These are phyloP conservation scores for Diaporthe australafricana DNA, from an alignment of 2,329 filamentous ascomycete genomes.

Conservation along the genomic window DNA sequence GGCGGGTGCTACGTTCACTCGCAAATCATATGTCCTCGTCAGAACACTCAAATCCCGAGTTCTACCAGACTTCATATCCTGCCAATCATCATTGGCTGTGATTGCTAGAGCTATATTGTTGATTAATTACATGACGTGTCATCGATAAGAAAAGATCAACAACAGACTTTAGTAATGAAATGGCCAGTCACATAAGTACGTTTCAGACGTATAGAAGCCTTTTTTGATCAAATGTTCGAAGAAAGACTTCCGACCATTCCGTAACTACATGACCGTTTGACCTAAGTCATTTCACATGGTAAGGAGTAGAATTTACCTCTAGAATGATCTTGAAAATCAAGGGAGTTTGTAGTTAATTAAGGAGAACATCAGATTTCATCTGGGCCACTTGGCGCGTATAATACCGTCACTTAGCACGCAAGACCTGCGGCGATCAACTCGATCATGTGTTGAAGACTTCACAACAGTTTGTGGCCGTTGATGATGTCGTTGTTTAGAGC, in stretches of 20 bases:
- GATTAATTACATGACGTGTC: not conserved
- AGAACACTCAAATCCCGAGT: not conserved
- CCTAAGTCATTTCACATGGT: too few relatives aligned
- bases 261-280: too few relatives aligned
- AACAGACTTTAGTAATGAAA: not conserved
- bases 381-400: not conserved
- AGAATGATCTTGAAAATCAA: accelerated
- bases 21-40: constrained; percentile 10
- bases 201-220: not conserved
- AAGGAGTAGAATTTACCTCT: not conserved
- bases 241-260: accelerated
- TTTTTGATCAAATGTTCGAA: too few relatives aligned
- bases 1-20: not conserved
- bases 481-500: not conserved
- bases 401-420: not conserved
- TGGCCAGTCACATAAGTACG: too few relatives aligned
- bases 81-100: not conserved
- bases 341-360: not conserved
- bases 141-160: not conserved
- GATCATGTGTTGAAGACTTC: not conserved
- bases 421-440: not conserved
- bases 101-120: not conserved
- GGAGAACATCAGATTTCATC: not conserved
- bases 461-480: not conserved
- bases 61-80: not conserved